phyloP scores from a whole-genome alignment of 2,329 filamentous ascomycete species.

The Botryotinia convoluta region DNA sequence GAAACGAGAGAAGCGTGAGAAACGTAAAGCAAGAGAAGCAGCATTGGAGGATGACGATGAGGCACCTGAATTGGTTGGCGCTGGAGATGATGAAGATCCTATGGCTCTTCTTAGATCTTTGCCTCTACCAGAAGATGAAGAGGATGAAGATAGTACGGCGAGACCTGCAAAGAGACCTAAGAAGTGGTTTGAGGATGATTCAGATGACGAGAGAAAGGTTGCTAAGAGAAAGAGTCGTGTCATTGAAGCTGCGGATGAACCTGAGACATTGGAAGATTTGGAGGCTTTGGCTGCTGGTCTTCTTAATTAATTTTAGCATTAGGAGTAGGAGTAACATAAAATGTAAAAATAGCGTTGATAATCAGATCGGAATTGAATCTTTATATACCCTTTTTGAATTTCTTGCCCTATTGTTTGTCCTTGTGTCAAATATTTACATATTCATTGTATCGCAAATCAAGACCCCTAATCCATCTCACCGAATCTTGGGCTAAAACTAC shows the following conservation, averaged over 20 bases:
- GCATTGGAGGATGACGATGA: conserved; percentile 45
- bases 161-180: conserved; percentile 62
- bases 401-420: not conserved
- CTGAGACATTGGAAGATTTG: conserved; percentile 75
- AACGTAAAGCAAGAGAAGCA: conserved; percentile 60
- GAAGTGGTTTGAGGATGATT: conserved; percentile 76
- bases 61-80: conserved; percentile 36
- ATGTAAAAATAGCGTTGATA: conserved; percentile 11
- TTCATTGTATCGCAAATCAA: not conserved
- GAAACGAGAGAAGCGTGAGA: conserved; percentile 68
- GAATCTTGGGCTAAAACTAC: conserved; percentile 12
- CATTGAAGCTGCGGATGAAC: conserved; percentile 63
- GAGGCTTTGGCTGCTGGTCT: conserved; percentile 74
- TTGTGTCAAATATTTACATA: not conserved
- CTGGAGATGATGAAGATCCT: conserved; percentile 50
- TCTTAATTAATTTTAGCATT: conserved; percentile 46
- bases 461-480: not conserved
- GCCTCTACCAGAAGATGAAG: conserved; percentile 49
- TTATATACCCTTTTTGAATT: conserved; percentile 4
- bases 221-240: conserved; percentile 52
- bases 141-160: conserved; percentile 54
- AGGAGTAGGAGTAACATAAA: not conserved
- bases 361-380: conserved; percentile 4
- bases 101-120: conserved; percentile 57
- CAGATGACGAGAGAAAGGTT: conserved; percentile 46